Evolutionary conservation across 2,329 filamentous ascomycete species (phyloP).

Genomic region (Phyllachora maydis): DNA sequence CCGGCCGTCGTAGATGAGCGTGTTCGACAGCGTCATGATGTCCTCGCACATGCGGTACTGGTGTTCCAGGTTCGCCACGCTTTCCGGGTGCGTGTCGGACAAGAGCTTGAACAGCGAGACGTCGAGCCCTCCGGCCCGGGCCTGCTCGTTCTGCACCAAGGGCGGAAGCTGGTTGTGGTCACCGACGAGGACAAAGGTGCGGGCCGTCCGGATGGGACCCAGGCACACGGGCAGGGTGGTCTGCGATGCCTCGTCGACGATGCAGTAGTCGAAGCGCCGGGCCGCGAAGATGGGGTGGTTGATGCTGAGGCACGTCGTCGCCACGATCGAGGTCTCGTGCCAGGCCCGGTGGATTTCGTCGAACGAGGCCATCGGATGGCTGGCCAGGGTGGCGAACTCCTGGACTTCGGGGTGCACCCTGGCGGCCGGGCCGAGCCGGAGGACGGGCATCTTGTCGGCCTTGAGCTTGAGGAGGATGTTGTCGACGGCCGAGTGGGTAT

Average conservation of each 20-base stretch:
- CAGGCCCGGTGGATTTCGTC: constrained; percentile 72
- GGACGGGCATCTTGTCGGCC: constrained; percentile 52
- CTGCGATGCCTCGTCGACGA: constrained; percentile 93
- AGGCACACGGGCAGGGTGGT: constrained; percentile 91
- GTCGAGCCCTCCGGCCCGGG: constrained; percentile 69
- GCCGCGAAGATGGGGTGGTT: constrained; percentile 77
- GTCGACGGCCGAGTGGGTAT: constrained; percentile 94
- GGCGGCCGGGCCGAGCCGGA: constrained; percentile 67
- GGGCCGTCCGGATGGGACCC: constrained; percentile 81
- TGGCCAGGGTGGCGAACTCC: constrained; percentile 63
- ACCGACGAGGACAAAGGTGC: constrained; percentile 83
- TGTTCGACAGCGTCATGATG: constrained; percentile 86
- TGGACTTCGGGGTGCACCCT: constrained; percentile 82
- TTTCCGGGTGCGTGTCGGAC: constrained; percentile 69
- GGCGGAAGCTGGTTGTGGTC: constrained; percentile 94
- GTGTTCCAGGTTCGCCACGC: constrained; percentile 80
- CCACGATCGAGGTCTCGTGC: constrained; percentile 73
- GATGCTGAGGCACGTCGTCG: constrained; percentile 84
- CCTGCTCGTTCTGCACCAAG: constrained; percentile 80
- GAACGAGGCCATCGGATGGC: constrained; percentile 51
- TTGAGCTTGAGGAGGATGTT: constrained; percentile 91
- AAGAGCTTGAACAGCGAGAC: constrained; percentile 86
- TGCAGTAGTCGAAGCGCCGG: constrained; percentile 90
- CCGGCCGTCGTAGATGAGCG: constrained; percentile 75
- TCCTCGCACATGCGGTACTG: constrained; percentile 98